Base-by-base conservation (phyloP, 495 filamentous ascomycete species). In the Aspergillus bridgeri region DNA sequence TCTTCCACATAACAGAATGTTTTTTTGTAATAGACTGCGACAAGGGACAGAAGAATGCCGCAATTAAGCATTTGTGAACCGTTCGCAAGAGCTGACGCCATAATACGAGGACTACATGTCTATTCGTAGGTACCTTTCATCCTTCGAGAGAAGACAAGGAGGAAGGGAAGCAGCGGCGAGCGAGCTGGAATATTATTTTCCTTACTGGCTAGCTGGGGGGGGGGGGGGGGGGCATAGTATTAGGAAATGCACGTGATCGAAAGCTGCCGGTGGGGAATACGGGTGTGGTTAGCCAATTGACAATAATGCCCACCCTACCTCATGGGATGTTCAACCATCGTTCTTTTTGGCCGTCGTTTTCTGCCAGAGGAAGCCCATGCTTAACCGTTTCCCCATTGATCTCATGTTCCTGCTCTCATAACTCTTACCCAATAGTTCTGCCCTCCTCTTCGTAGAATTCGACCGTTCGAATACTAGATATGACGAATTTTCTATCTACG, bases 361-460 rank as follows among this genome's bases (percentile, higher is more conserved):
- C 43, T 45, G 43, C 43, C 43, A 45, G 43, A 45, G 43, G 43
- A n/a, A 45, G 43, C 43, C 43, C 43, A 45, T 45, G 43, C 43
- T 45, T 45, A 45, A 45, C 43, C 43, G 43, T 45, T 45, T 45
- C 43, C n/a, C 43, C 15, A 45, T 45, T 45, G 43, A 45, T 11
- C 43, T 45, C 43, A 45, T 45, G 43, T 45, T 45, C 43, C 43
- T 45, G 43, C 43, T 20, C 11, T 45, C 43, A 11, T 45, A 45
- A 45, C 19, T 45, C 43, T 45, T 45, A 45, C 19, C 43, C 43
- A 45, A 45, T 45, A 45, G 43, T n/a, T 20, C 43, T 45, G 43
- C 43, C 43, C 43, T 11, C 25, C 25, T 27, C 25, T 27, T 5
- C 19, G 43, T 45, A 45, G 25, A 27, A 27, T 27, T 27, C 25